Base-by-base conservation (phyloP, 495 filamentous ascomycete species). In the Xylaria telfairii region DNA sequence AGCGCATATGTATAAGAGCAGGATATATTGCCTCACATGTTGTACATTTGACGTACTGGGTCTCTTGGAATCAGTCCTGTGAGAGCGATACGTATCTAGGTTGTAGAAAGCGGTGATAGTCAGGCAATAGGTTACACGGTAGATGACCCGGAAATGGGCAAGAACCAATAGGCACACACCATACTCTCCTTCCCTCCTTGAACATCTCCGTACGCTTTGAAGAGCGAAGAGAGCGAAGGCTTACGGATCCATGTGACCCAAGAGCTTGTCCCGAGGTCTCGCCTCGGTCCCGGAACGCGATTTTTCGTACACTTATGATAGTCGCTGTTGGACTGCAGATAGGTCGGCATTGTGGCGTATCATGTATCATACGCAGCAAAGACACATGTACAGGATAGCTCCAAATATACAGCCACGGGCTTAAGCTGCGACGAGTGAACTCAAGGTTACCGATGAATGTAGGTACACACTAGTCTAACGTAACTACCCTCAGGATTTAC, bases 151-250 rank as follows among this genome's bases (percentile, higher is more conserved):
- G 57, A 37, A 60, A 9, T 12, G 8, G n/a, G n/a, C n/a, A n/a
- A 32, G 46, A n/a, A 39, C 46, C 28, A 21, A 62, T 62, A 44
- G 37, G 24, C 39, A 44, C 13, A 39, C 19, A 24, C 64, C 30
- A 54, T 21, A 26, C 64, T 66, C 64, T 66, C 64, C 64, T 66
- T 66, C 64, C 64, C 47, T 66, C 64, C 64, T 21, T 28, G 64
- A 66, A 21, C 34, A 54, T 66, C 32, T n/a, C 47, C 64, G 34
- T 19, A 30, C 19, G 8, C 15, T 37, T 34, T n/a, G n/a, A 21
- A 44, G 15, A 19, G 41, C 37, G 39, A 44, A 19, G 39, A 30
- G 61, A 51, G 61, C 44, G 19, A 51, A 51, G 1, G 4, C 19
- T 37, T 24, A 53, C 21, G 32, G 12, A n/a, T 19, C 26, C 26